Base-by-base conservation (phyloP, 2,329 filamentous ascomycete species). In the Botrytis hyacinthi region DNA sequence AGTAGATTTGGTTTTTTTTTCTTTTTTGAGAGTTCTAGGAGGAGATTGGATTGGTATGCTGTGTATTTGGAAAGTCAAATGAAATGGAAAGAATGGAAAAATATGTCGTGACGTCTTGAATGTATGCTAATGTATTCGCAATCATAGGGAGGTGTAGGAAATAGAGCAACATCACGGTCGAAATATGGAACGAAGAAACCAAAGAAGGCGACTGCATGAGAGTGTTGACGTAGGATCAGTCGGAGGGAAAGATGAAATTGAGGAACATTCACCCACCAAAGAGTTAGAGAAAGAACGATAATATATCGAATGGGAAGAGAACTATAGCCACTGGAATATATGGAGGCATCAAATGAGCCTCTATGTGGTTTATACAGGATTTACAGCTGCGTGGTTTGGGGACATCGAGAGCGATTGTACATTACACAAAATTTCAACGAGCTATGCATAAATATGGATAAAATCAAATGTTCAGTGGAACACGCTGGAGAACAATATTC, bases 171-270 rank as follows among this genome's bases (percentile, higher is more conserved):
- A 35, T 94, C 93, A 83, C 88, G 96, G 80, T 98, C 94, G 80
- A 99, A 99, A 85, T 99, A 97, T 82, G 96, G 96, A 75, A 97
- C 96, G 68, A 99, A 99, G 91, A 98, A 98, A 86, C 95, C 96
- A 0, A 98, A 98, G 91, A 90, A 90, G 82, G 90, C 91, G 65
- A 74, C 78, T 40, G 73, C 74, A 59, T 66, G 54, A 57, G 70
- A 48, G n/a, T 40, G 12, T 42, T 69, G 48, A 59, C 7, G 26
- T 69, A 32, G n/a, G 48, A n/a, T 63, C 76, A 73, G 68, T 32
- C 35, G 29, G 62, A 54, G 48, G 26, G 29, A 57, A 57, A 42
- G 26, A 20, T n/a, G 66, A n/a, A 16, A 4, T 26, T 22, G 48
- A 44, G 37, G 5, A 42, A 57, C 18, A 57, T 44, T 69, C 18